Conservation (phyloP, 2,329 filamentous ascomycete genomes). For the Cordyceps pruinosa region DNA sequence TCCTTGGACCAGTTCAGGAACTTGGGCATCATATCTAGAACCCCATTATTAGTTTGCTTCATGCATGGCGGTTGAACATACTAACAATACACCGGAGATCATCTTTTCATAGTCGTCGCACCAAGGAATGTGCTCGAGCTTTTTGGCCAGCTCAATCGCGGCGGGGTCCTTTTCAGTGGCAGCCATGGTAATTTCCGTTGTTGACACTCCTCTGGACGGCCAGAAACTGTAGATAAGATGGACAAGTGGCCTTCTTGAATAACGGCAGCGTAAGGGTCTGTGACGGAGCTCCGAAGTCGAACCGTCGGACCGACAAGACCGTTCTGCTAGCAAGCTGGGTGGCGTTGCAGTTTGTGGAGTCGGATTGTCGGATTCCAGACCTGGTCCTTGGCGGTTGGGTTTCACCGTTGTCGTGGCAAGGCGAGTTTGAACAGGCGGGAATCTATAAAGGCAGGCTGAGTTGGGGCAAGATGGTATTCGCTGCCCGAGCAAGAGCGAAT, state of each 20-base stretch:
- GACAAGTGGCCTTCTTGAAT: slow-evolving; percentile 2
- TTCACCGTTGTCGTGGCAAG: neutral
- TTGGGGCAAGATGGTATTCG: neutral
- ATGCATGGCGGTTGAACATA: neutral
- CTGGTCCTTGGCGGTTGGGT: neutral
- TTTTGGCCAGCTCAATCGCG: slow-evolving; percentile 39
- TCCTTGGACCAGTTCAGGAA: slow-evolving; percentile 40
- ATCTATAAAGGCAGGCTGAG: neutral
- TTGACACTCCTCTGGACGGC: neutral
- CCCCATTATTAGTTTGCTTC: neutral
- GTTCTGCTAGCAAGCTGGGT: slow-evolving; percentile 2
- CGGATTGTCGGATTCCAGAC: neutral
- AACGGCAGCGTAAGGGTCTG: neutral
- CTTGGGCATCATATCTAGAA: slow-evolving; percentile 42
- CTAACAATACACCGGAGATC: slow-evolving; percentile 56
- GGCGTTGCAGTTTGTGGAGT: slow-evolving; percentile 5
- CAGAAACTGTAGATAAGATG: neutral
- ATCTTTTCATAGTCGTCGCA: slow-evolving; percentile 58
- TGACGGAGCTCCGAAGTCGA: slow-evolving; percentile 3
- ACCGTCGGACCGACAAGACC: slow-evolving; percentile 9
- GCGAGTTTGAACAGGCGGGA: neutral
- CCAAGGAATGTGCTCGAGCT: slow-evolving; percentile 45
- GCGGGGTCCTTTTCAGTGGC: slow-evolving; percentile 31
- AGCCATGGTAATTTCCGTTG: slow-evolving; percentile 19
- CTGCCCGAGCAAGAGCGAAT: neutral